Base-by-base conservation (phyloP, 2,329 filamentous ascomycete species). In the Aspergillus ochraceus region DNA sequence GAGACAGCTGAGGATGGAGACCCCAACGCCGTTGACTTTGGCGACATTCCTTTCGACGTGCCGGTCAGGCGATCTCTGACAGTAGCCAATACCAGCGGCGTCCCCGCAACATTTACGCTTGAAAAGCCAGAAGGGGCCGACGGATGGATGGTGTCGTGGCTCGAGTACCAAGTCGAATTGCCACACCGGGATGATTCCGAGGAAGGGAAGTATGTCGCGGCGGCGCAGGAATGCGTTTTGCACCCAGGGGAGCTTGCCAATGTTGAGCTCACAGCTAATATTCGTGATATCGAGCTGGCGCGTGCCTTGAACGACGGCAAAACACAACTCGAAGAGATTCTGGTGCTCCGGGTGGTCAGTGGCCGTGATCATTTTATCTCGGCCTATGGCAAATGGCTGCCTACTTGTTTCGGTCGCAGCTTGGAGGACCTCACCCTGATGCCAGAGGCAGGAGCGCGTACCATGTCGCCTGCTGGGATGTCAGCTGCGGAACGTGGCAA, bases 291-390 rank as follows among this genome's bases (percentile, higher is more conserved):
- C 4, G 74, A 82, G 0, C 83, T 89, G 19, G 86, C 91, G 0
- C 86, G 85, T 19, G 79, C 83, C 2, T 81, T 99, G 42, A 98
- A 98, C 66, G 82, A 89, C 56, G 86, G 85, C 17, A 80, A 82
- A 1, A 73, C 80, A 4, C 80, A 79, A 8, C 79, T 99, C 0
- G 94, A 98, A 63, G 92, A 98, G 64, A 88, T 99, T 3, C 81
- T 99, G 8, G 89, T 99, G 2, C 82, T 99, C 9, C 88, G 92
- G 0, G 90, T 99, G 5, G 83, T 87, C 11, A 86, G 89, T 55
- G 96, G 96, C 0, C 85, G 92, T 52, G 95, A 99, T 68, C 90
- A 98, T 71, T 99, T 99, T 71, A 86, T 99, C 45, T 89, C 92
- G 0, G 81, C 97, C 0, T 87, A 85, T 24, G 95, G 86, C 0